A percentile compares a stretch with the other conserved stretches of the same genome.
phyloP scores from a whole-genome alignment of 495 filamentous ascomycete species.

The Viridothelium virens region DNA sequence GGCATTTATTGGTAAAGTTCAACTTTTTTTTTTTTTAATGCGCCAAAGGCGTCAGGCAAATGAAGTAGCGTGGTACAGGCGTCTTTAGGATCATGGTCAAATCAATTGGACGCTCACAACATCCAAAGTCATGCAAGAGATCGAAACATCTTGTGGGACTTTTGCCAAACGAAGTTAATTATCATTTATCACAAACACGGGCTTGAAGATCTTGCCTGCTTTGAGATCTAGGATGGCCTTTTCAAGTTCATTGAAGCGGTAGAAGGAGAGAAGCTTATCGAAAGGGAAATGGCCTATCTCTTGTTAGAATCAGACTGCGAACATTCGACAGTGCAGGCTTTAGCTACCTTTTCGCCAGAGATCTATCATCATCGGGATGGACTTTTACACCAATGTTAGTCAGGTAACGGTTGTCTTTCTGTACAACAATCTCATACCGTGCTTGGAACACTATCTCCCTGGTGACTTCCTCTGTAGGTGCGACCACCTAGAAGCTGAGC shows the following conservation, averaged over 20 bases:
- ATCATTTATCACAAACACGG: conserved; percentile 12
- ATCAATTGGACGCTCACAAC: no score
- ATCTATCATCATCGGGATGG: conserved; percentile 18
- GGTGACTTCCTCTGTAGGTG: conserved; percentile 19
- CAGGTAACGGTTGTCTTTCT: neutral
- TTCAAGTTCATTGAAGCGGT: conserved; percentile 17
- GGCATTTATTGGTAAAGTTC: no score
- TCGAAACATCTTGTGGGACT: no score
- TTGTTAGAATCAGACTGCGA: neutral
- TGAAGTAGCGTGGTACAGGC: no score
- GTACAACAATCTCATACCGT: neutral
- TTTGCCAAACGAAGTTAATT: neutral
- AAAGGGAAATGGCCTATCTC: conserved; percentile 16
- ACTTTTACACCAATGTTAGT: neutral
- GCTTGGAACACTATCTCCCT: conserved; percentile 19
- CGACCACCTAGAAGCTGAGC: conserved; percentile 17
- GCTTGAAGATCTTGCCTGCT: conserved; percentile 19
- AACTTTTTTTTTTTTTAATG: no score
- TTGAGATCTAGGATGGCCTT: conserved; percentile 15
- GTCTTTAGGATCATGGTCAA: no score
- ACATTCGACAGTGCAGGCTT: neutral
- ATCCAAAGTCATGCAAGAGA: no score
- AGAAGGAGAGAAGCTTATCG: conserved; percentile 17
- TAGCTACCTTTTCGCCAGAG: conserved; percentile 14
- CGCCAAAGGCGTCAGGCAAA: no score